A percentile compares a stretch with the other conserved stretches of the same genome.
phyloP scores from a whole-genome alignment of 495 filamentous ascomycete genomes.

The Massariosphaeria phaeospora region DNA sequence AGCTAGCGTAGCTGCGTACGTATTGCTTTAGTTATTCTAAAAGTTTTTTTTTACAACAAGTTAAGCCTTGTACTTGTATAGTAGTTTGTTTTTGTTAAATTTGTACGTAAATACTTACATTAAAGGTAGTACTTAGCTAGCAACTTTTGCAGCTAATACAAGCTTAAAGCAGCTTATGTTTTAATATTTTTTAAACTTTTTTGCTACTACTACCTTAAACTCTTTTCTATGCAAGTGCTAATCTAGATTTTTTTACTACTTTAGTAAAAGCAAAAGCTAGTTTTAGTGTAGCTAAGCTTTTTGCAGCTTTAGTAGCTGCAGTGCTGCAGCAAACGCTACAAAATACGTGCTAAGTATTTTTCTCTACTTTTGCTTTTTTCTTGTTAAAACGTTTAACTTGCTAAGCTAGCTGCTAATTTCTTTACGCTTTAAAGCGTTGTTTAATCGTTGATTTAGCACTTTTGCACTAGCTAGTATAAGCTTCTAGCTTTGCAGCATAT shows the following conservation, averaged over 20 bases:
- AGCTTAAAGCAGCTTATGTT: constrained; percentile 4
- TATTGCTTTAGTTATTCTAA: constrained; percentile 1
- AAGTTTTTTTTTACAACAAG: constrained; percentile 13
- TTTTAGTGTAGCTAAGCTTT: not conserved
- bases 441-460: not conserved
- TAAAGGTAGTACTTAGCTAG: constrained; percentile 18
- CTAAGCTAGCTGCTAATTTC: not conserved
- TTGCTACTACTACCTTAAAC: not conserved
- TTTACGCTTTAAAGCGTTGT: not conserved
- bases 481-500: not conserved
- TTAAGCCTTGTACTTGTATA: constrained; percentile 14
- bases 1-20: constrained; percentile 15
- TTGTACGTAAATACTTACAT: constrained; percentile 28
- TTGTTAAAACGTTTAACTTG: not conserved
- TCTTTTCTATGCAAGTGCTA: not conserved
- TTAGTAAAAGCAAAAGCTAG: not conserved
- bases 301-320: not conserved
- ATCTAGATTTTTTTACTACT: not conserved
- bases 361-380: not conserved
- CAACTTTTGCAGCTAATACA: not conserved
- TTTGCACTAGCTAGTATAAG: not conserved
- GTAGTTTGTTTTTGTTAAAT: constrained; percentile 17
- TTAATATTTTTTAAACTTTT: not conserved
- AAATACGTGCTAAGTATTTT: not conserved
- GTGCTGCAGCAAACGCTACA: not conserved